Conservation (phyloP, 768 basidiomycete genomes). For the Artomyces pyxidatus region DNA sequence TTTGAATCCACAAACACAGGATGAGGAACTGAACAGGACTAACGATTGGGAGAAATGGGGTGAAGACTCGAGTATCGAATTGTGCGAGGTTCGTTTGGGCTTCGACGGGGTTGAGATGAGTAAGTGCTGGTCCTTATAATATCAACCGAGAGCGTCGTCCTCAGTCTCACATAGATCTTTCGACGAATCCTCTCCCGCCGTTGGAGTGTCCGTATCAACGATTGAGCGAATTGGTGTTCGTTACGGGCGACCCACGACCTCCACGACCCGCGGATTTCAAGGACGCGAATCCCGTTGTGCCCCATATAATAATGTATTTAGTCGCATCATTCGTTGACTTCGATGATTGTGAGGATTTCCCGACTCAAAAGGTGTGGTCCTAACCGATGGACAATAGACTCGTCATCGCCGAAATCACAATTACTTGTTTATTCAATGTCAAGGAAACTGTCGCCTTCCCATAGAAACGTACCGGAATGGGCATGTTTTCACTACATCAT, state of each 20-base stretch:
- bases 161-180: slow-evolving; percentile 8
- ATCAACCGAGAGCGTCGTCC: too few relatives aligned
- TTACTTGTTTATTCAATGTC: slow-evolving; percentile 24
- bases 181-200: slow-evolving; percentile 8
- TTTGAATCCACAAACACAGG: slow-evolving; percentile 3
- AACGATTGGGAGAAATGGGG: slow-evolving; percentile 16
- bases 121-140: too few relatives aligned
- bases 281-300: neutral
- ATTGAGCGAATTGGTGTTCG: slow-evolving; percentile 10
- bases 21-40: slow-evolving; percentile 5
- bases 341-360: slow-evolving; percentile 6
- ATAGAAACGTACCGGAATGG: slow-evolving; percentile 30
- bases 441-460: slow-evolving; percentile 15
- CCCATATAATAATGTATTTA: slow-evolving; percentile 9
- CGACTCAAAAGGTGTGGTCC: neutral
- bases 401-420: slow-evolving; percentile 29
- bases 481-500: slow-evolving; percentile 21
- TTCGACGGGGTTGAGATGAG: slow-evolving; percentile 7
- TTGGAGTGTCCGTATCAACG: slow-evolving; percentile 4
- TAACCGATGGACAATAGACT: slow-evolving; percentile 20
- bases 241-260: slow-evolving; percentile 5
- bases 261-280: too few relatives aligned
- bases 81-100: slow-evolving; percentile 13
- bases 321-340: slow-evolving; percentile 10
- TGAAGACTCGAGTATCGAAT: slow-evolving; percentile 9